Conservation (phyloP, 106 monocot genomes). For the Dendrobium catenatum region DNA sequence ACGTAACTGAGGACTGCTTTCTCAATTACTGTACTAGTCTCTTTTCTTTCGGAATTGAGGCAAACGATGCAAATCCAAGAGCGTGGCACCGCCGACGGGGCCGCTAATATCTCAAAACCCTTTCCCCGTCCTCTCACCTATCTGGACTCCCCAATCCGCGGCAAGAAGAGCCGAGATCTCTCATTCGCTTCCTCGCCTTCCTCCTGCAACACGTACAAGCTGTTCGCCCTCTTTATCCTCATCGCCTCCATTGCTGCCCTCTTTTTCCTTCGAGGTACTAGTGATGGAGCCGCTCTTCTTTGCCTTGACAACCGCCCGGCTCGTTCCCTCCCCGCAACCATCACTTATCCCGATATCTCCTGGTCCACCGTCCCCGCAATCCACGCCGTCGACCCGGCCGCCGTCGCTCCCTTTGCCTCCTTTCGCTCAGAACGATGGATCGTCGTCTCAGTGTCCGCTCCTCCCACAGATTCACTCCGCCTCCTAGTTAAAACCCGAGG, state of each 20-base stretch:
- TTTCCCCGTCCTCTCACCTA: not conserved
- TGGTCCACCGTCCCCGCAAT: conserved; percentile 38
- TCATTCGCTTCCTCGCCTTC: conserved; percentile 43
- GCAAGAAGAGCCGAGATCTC: conserved; percentile 33
- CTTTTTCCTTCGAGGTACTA: conserved; percentile 43
- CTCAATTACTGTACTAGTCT: not conserved
- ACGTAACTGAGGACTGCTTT: not conserved
- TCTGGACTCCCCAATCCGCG: conserved; percentile 8
- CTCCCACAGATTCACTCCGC: conserved; percentile 19
- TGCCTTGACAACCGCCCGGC: conserved; percentile 40
- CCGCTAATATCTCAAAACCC: not conserved
- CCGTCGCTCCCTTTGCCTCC: conserved; percentile 40
- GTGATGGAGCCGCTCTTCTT: conserved; percentile 46
- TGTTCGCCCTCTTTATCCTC: conserved; percentile 27
- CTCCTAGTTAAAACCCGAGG: conserved; percentile 25
- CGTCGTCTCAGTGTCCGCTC: conserved; percentile 41
- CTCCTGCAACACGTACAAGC: conserved; percentile 45
- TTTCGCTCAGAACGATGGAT: conserved; percentile 76
- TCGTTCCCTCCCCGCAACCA: conserved; percentile 11
- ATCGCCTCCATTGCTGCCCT: conserved; percentile 39
- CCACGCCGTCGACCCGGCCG: conserved; percentile 21
- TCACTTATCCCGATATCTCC: conserved; percentile 36
- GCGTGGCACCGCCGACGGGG: not conserved
- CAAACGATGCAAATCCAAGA: conserved; percentile 6
- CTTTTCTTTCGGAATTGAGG: not conserved